Percentiles rank a stretch among this genome's conserved stretches.
Evolutionary conservation across 306 rosid genomes (phyloP).

Genomic region (Acacia crassicarpa): DNA sequence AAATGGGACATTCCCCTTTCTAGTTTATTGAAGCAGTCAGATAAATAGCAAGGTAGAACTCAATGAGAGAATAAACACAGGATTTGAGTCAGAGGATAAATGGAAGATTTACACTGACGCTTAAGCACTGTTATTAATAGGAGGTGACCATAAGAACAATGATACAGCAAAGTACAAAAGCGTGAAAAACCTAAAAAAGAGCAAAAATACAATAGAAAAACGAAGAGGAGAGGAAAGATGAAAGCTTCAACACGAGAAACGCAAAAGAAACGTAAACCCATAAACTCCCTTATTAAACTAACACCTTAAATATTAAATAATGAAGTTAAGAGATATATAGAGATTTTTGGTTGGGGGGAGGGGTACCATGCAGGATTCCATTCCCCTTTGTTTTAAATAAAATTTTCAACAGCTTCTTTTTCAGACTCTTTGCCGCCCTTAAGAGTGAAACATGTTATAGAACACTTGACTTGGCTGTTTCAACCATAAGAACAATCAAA

Average conservation of each 20-base stretch:
- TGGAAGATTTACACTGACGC: background rate
- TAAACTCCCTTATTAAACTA: conserved; percentile 30
- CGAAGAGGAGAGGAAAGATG: background rate
- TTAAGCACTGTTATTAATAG: background rate
- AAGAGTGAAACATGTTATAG: conserved; percentile 13
- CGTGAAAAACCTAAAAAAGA: background rate
- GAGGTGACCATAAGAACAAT: background rate
- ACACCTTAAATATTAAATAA: conserved; percentile 23
- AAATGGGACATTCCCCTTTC: background rate
- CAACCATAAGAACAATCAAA: conserved; percentile 27
- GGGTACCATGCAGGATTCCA: conserved; percentile 9
- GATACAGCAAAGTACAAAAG: background rate
- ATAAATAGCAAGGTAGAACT: background rate
- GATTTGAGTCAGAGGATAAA: background rate
- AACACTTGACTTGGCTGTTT: conserved; percentile 33
- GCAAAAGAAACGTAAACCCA: conserved; percentile 20
- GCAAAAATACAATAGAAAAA: background rate
- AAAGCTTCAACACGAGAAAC: conserved; percentile 13
- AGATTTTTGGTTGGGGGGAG: background rate
- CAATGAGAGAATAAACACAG: background rate
- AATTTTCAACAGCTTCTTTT: conserved; percentile 25
- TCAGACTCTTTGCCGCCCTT: conserved; percentile 24
- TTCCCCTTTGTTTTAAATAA: conserved; percentile 8
- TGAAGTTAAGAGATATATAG: background rate
- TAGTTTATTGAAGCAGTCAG: background rate